phyloP scores from a whole-genome alignment of 2,329 filamentous ascomycete species.

The Colletotrichum lupini region DNA sequence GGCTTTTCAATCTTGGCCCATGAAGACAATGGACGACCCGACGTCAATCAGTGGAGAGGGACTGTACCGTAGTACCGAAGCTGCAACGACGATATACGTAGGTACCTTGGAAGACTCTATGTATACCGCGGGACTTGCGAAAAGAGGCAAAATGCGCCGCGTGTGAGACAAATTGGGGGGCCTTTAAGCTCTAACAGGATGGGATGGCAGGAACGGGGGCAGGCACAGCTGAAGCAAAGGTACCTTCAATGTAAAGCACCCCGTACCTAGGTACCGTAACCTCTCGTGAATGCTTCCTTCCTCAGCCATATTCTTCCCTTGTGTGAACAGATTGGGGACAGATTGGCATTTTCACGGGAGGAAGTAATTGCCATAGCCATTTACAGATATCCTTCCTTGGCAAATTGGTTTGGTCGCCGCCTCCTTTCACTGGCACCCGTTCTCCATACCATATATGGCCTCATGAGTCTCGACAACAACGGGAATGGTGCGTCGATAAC shows the following conservation, averaged over 20 bases:
- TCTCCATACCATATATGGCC: too few relatives aligned
- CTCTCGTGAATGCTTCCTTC: background rate
- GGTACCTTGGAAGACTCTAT: background rate
- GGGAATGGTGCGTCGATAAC: background rate
- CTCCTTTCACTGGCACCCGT: too few relatives aligned
- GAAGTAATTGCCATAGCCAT: too few relatives aligned
- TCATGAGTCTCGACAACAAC: background rate
- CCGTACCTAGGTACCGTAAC: too few relatives aligned
- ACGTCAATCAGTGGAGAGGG: background rate
- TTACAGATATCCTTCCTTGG: too few relatives aligned
- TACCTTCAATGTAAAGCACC: too few relatives aligned
- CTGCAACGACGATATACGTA: too few relatives aligned
- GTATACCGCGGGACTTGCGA: background rate
- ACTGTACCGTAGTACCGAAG: too few relatives aligned
- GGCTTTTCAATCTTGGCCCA: background rate
- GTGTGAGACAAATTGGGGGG: constrained; percentile 18
- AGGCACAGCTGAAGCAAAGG: background rate
- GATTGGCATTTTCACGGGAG: too few relatives aligned
- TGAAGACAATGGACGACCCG: background rate
- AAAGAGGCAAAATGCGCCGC: background rate
- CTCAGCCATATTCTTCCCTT: background rate
- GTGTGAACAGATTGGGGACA: too few relatives aligned
- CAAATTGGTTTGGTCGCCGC: too few relatives aligned
- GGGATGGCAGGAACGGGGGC: background rate
- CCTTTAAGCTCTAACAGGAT: background rate